Base-by-base conservation (phyloP, 176 grass and related monocot species). In the Zizania latifolia region DNA sequence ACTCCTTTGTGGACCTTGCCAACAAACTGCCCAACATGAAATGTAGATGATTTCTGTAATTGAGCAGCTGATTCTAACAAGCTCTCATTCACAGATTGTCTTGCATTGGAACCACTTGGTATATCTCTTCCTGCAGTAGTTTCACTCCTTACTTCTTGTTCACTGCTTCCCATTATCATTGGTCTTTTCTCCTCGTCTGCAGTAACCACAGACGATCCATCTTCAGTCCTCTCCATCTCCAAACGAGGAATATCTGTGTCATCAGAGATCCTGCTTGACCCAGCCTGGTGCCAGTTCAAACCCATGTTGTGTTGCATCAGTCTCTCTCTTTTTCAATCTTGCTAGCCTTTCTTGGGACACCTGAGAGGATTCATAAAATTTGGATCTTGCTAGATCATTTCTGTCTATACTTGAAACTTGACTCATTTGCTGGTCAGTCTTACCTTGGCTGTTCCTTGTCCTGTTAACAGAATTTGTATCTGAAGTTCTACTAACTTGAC, bases 31-130 rank as follows among this genome's bases (percentile, higher is more conserved):
- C 83, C 90, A 53, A 97, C 78, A 75, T 78, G 88, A 66, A 91
- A 74, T 14, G 84, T 79, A 70, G 90, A 93, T 62, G 94, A 87
- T 76, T 89, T 94, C 62, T 89, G 79, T 81, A 94, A 89, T 24
- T 27, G 81, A 65, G 81, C 78, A 84, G 94, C 94, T 70, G 94
- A 98, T 59, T 89, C 91, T 59, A 93, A 80, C 37, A 78, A 4
- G 81, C 86, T 90, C 58, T 80, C 86, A 40, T 78, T 89, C 12
- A 82, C 80, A 78, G 64, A 76, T 11, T 68, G 75, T 54, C 60
- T 75, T 63, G 83, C 46, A 68, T 58, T 85, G 65, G 77, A 87
- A 79, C 57, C 63, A 81, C 77, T 78, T 77, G 50, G 82, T 35
- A 82, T 41, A 71, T 33, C 77, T 63, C 58, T 76, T 75, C 32